A percentile compares a stretch with the other conserved stretches of the same genome.
These are phyloP conservation scores for Kurtzmaniella quercitrusa DNA, from an alignment of 1,139 yeast species.

Conservation along the genomic window DNA sequence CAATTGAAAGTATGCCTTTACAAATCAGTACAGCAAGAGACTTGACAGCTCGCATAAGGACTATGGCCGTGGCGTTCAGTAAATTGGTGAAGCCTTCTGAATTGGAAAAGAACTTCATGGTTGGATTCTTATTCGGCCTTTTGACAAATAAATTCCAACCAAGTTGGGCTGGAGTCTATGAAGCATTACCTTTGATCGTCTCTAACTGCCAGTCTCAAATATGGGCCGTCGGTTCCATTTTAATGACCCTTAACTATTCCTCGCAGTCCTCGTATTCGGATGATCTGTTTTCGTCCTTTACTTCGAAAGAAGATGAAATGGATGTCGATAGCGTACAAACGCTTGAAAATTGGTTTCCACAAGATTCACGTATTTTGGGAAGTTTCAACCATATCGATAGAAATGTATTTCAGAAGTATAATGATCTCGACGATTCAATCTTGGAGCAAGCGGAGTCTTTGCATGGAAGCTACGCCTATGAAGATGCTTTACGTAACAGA, in stretches of 20 bases:
- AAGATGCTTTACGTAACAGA: conserved; percentile 42
- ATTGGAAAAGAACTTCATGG: conserved; percentile 39
- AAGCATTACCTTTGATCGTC: conserved; percentile 48
- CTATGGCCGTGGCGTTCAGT: conserved; percentile 48
- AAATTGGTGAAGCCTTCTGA: conserved; percentile 29
- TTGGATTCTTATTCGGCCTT: conserved; percentile 67
- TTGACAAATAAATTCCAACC: conserved; percentile 80
- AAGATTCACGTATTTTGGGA: conserved; percentile 24
- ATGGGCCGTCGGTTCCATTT: conserved; percentile 52
- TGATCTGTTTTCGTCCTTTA: conserved; percentile 11
- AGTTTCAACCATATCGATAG: conserved; percentile 22
- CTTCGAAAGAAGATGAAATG: conserved; percentile 14
- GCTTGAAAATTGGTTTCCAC: conserved; percentile 29
- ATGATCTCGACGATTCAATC: conserved; percentile 26
- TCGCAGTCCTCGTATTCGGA: conserved; percentile 11
- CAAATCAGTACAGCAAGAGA: conserved; percentile 72
- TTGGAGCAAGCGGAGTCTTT: conserved; percentile 27
- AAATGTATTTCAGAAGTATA: conserved; percentile 19
- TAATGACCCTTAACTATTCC: conserved; percentile 33
- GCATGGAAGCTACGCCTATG: conserved; percentile 30
- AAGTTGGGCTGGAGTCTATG: conserved; percentile 73
- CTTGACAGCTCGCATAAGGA: conserved; percentile 64
- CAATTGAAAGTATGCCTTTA: conserved; percentile 72
- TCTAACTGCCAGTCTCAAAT: conserved; percentile 42
- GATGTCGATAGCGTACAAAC: conserved; percentile 20